Evolutionary conservation across 169 alveolate species (phyloP), one percentile per base, ranked within the genome.

Genomic region (Eimeria maxima): DNA sequence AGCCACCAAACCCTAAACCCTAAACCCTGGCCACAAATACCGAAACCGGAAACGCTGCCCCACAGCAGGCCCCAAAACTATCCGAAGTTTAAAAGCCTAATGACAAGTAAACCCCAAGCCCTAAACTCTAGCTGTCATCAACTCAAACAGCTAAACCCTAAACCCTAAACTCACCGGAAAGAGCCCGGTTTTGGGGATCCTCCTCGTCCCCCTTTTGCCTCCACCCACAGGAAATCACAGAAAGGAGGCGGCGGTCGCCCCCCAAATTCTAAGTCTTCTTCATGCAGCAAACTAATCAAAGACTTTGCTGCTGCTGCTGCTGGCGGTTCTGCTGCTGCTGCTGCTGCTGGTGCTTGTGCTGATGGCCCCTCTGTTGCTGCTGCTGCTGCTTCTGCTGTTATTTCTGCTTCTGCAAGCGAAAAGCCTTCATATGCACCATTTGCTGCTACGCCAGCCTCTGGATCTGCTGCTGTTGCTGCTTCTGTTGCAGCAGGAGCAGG

Each of bases 211-310:
- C 90, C 94, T 50, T 89, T 71, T 29, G 67, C 95, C 38, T 50
- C 67, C 45, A 84, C 69, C 97, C 97, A 95, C 94, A 95, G n/a
- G 47, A 67, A 81, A 29, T 95, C 97, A 16, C 92, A 92, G 29
- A 95, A 95, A n/a, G 97, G 95, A 24, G 53, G 55, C 22, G 84
- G 81, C 87, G 60, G 81, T 24, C 96, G 55, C 1, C 93, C 93
- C 29, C 53, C 47, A 87, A 78, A 93, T 63, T 93, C 96, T 10
- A 47, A 29, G 65, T 90, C 95, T 29, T 57, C 84, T 22, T 18
- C 24, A 20, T 53, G 74, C 76, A 84, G 74, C 71, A 33, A 55
- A 73, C 50, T 20, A 27, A 73, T 47, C 47, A 73, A 42, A 7
- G 84, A 20, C 29, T 27, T 29, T 27, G 84, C 44, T 73, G 44